Conservation (phyloP, 768 basidiomycete species). For the Cystofilobasidium macerans region DNA sequence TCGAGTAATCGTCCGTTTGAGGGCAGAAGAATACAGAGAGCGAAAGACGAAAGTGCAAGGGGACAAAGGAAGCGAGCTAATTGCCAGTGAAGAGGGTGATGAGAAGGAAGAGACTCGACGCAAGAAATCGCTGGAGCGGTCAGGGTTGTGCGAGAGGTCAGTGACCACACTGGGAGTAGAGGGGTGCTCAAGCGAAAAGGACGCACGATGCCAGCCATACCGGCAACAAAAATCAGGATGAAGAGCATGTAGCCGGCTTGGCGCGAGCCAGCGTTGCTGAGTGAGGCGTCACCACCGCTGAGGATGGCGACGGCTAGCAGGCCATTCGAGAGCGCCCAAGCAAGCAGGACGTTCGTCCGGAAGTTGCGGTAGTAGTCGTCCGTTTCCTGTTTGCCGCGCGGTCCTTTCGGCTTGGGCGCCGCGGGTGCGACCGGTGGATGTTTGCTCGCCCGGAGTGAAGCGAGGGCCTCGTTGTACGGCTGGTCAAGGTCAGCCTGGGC, state of each 20-base stretch:
- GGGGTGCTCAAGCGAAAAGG: background rate
- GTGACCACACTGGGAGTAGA: background rate
- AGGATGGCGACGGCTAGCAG: slow-evolving; percentile 37
- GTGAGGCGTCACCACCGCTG: slow-evolving; percentile 27
- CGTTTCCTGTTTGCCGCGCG: slow-evolving; percentile 11
- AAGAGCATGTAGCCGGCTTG: slow-evolving; percentile 21
- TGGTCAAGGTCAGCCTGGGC: slow-evolving; percentile 35
- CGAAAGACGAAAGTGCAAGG: background rate
- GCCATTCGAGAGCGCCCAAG: slow-evolving; percentile 37
- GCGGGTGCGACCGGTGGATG: slow-evolving; percentile 3
- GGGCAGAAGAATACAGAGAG: background rate
- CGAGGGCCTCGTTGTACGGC: slow-evolving; percentile 19
- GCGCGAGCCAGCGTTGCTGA: slow-evolving; percentile 11
- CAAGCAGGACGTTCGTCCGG: slow-evolving; percentile 32
- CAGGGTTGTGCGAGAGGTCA: background rate
- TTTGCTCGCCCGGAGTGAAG: slow-evolving; percentile 9
- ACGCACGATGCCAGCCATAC: slow-evolving; percentile 17
- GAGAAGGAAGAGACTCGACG: slow-evolving; percentile 17
- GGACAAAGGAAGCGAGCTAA: background rate
- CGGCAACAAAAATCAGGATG: slow-evolving; percentile 20
- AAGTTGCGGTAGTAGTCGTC: slow-evolving; percentile 25
- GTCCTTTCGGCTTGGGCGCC: background rate
- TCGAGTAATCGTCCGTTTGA: too few relatives aligned
- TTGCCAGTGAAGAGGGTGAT: slow-evolving; percentile 13
- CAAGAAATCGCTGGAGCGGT: slow-evolving; percentile 11